These are phyloP conservation scores for Candida koratica DNA, from an alignment of 805 yeast genomes.

Conservation along the genomic window DNA sequence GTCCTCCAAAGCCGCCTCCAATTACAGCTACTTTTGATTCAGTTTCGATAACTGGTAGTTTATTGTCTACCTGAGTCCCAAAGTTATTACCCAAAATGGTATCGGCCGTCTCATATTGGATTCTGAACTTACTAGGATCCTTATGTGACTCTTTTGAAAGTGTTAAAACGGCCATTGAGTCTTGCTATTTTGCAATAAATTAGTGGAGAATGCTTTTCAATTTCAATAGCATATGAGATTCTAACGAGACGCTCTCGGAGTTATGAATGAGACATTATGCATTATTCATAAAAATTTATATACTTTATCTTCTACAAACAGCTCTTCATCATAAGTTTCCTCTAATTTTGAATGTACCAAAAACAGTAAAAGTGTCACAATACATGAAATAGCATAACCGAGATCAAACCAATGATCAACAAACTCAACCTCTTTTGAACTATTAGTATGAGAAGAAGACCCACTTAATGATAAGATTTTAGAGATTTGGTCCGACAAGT, in stretches of 20 bases:
- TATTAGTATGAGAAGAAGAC: conserved; percentile 17
- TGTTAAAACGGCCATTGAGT: conserved; percentile 27
- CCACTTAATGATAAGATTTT: conserved; percentile 36
- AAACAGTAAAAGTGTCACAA: conserved; percentile 23
- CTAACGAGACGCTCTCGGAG: too few relatives aligned
- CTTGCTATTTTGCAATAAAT: background rate
- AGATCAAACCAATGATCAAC: conserved; percentile 52
- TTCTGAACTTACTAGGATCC: conserved; percentile 30
- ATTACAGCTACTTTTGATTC: conserved; percentile 32
- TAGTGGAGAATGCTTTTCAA: background rate
- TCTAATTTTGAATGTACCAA: conserved; percentile 1
- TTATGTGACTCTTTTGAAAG: conserved; percentile 29
- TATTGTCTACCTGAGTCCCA: conserved; percentile 15
- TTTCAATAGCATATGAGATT: too few relatives aligned
- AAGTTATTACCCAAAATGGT: conserved; percentile 23
- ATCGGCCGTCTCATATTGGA: conserved; percentile 24
- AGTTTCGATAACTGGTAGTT: conserved; percentile 21
- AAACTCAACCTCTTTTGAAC: conserved; percentile 38
- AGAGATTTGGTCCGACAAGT: conserved; percentile 39
- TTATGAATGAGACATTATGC: too few relatives aligned
- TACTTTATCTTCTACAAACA: conserved; percentile 8
- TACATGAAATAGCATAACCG: conserved; percentile 44
- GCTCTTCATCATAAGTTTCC: conserved; percentile 9
- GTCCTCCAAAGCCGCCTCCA: conserved; percentile 42
- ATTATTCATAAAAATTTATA: conserved; percentile 8